These are phyloP conservation scores for Polyrhizophydium stewartii DNA, from an alignment of 371 early-diverging fungal species.

Conservation along the genomic window DNA sequence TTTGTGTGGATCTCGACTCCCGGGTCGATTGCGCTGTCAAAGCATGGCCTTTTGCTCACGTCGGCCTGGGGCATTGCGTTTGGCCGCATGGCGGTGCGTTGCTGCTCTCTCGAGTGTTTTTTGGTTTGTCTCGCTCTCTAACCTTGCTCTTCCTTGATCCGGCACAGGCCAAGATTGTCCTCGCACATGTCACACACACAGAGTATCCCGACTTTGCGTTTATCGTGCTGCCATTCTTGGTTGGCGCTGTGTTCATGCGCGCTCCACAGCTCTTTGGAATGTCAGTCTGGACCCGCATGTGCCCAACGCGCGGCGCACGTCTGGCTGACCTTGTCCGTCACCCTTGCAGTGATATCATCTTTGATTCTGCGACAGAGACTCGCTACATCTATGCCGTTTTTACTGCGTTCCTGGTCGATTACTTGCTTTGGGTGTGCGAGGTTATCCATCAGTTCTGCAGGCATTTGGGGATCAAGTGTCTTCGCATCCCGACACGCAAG, in stretches of 20 bases:
- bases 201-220: slow-evolving; percentile 75
- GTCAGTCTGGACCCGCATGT: slow-evolving; percentile 31
- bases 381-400: slow-evolving; percentile 67
- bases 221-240: slow-evolving; percentile 65
- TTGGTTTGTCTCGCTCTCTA: not conserved
- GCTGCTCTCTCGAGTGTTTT: slow-evolving; percentile 7
- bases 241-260: slow-evolving; percentile 67
- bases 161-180: slow-evolving; percentile 75
- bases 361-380: slow-evolving; percentile 63
- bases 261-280: slow-evolving; percentile 53
- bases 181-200: slow-evolving; percentile 79
- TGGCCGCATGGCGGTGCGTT: slow-evolving; percentile 82
- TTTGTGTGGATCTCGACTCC: slow-evolving; percentile 70
- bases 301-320: not conserved
- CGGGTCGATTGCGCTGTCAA: slow-evolving; percentile 56
- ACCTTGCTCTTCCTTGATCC: slow-evolving; percentile 3
- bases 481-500: slow-evolving; percentile 48
- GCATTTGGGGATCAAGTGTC: slow-evolving; percentile 77
- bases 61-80: slow-evolving; percentile 74
- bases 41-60: slow-evolving; percentile 69
- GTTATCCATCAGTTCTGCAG: slow-evolving; percentile 86
- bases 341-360: slow-evolving; percentile 54
- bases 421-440: slow-evolving; percentile 74
- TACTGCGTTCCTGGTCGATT: slow-evolving; percentile 62
- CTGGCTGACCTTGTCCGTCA: slow-evolving; percentile 2